Evolutionary conservation across 202 grass and related monocot genomes (phyloP).

Genomic region (Saccharum hybrid): DNA sequence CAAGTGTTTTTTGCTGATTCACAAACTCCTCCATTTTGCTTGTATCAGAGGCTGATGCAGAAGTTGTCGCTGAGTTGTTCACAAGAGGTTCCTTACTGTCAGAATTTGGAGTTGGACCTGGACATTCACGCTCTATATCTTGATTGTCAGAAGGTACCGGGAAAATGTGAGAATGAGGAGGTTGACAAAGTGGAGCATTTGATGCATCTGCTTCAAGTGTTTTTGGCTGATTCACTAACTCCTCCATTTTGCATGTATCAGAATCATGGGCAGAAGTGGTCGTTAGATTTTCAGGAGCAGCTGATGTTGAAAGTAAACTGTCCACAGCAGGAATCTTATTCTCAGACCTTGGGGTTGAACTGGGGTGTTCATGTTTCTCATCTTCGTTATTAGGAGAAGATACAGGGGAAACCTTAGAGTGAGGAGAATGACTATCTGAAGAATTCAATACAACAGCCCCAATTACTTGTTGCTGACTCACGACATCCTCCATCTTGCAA

Average conservation of each 20-base stretch:
- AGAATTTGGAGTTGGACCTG: too few relatives aligned
- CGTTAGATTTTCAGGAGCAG: conserved; percentile 12
- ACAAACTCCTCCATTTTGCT: too few relatives aligned
- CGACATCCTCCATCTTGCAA: conserved; percentile 30
- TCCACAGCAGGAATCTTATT: not conserved
- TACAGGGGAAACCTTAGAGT: conserved; percentile 26
- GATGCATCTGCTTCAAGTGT: too few relatives aligned
- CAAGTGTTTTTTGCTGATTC: too few relatives aligned
- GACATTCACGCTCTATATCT: too few relatives aligned
- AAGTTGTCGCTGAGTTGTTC: too few relatives aligned
- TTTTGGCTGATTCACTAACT: conserved; percentile 16
- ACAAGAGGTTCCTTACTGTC: too few relatives aligned
- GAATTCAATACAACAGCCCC: conserved; percentile 11
- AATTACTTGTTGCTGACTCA: conserved; percentile 34
- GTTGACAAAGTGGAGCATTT: too few relatives aligned
- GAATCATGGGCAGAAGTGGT: not conserved
- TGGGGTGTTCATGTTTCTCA: conserved; percentile 41
- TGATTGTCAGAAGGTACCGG: too few relatives aligned
- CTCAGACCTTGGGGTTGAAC: conserved; percentile 41
- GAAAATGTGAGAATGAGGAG: too few relatives aligned
- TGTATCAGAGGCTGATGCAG: too few relatives aligned
- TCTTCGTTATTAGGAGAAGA: conserved; percentile 39
- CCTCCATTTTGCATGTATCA: conserved; percentile 23
- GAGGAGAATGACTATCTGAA: conserved; percentile 36
- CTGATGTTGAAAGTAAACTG: conserved; percentile 19